A percentile compares a stretch with the other conserved stretches of the same genome.
These are phyloP conservation scores for Malania oleifera DNA, from an alignment of 164 flowering plant genomes.

Conservation along the genomic window DNA sequence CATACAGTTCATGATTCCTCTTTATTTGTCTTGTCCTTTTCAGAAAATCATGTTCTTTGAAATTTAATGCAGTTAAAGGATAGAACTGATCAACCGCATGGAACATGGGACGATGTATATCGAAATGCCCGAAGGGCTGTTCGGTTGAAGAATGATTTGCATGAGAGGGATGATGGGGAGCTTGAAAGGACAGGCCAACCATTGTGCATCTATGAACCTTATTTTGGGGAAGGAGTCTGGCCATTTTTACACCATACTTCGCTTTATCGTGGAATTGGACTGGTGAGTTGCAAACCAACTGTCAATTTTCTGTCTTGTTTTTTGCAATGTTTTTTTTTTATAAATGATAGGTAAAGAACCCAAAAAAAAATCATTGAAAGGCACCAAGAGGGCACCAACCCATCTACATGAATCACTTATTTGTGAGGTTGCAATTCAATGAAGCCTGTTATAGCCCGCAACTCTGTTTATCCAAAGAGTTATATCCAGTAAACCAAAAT, in stretches of 20 bases:
- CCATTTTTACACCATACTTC: constrained; percentile 75
- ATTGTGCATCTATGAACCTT: constrained; percentile 89
- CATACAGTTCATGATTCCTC: background rate
- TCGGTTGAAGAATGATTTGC: constrained; percentile 69
- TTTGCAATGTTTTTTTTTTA: background rate
- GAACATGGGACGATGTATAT: constrained; percentile 98
- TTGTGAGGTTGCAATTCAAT: too few species aligned
- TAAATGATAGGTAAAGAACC: background rate
- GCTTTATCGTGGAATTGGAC: constrained; percentile 87
- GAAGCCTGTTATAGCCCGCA: too few species aligned
- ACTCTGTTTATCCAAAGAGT: too few species aligned
- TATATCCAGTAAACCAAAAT: too few species aligned
- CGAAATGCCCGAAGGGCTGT: constrained; percentile 77
- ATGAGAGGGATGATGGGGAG: constrained; percentile 98
- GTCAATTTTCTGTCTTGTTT: background rate
- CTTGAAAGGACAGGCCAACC: constrained; percentile 96
- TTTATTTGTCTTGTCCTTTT: background rate
- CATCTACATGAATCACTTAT: too few species aligned
- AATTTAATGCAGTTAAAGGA: constrained; percentile 72
- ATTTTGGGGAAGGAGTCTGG: constrained; percentile 88
- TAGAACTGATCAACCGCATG: constrained; percentile 73
- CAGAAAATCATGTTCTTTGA: constrained; percentile 11
- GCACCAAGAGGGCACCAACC: too few species aligned
- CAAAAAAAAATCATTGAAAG: too few species aligned
- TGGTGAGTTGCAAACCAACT: constrained; percentile 48